Evolutionary conservation across 495 filamentous ascomycete species (phyloP).

Genomic region (Hypoxylon rickii): DNA sequence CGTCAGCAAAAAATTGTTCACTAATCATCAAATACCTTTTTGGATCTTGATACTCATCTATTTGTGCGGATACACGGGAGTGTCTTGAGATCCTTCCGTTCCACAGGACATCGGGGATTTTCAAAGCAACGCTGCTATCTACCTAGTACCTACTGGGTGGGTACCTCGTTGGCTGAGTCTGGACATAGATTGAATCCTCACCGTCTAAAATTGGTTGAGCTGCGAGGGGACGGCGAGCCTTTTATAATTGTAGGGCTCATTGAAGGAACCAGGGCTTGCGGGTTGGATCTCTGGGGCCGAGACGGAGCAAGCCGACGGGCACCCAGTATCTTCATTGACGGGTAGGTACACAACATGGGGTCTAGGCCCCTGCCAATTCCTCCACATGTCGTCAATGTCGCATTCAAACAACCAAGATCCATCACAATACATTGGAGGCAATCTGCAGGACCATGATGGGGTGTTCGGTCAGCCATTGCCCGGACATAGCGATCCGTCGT

Average conservation of each 20-base stretch:
- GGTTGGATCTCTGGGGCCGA: neutral
- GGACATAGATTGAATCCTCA: neutral
- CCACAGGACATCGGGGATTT: no score
- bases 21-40: slow-evolving; percentile 23
- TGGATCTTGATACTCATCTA: neutral
- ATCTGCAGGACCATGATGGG: slow-evolving; percentile 4
- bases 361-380: slow-evolving; percentile 8
- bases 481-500: slow-evolving; percentile 9
- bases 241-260: no score
- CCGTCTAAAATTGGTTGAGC: no score
- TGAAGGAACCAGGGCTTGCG: no score
- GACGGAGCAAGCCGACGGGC: slow-evolving; percentile 8
- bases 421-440: slow-evolving; percentile 5
- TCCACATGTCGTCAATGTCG: slow-evolving; percentile 21
- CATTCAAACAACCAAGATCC: slow-evolving; percentile 4
- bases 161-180: neutral
- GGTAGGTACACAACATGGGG: slow-evolving; percentile 19
- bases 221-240: no score
- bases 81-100: no score
- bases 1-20: slow-evolving; percentile 14
- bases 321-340: neutral
- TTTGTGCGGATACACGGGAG: neutral
- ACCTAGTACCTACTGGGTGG: no score
- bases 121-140: no score
- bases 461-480: slow-evolving; percentile 2